phyloP scores from a whole-genome alignment of 495 filamentous ascomycete species.

The Chaetomium cochliodes region DNA sequence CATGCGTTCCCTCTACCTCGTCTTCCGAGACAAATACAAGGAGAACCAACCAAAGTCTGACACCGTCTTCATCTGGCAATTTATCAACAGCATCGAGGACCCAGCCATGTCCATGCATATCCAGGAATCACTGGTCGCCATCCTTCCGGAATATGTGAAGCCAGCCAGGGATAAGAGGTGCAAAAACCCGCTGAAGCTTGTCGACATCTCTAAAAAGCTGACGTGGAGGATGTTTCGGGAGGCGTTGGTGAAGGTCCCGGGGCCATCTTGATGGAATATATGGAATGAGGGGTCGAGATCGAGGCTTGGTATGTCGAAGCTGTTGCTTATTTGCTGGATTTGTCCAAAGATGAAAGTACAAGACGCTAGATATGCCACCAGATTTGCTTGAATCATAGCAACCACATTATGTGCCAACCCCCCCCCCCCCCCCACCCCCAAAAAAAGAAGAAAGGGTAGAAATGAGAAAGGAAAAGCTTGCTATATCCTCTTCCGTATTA shows the following conservation, averaged over 20 bases:
- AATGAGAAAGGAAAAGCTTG: too few species aligned
- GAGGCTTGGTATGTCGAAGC: background rate
- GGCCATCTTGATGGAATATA: background rate
- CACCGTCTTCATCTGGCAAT: conserved; percentile 30
- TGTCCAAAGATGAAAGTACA: too few species aligned
- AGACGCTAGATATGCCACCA: too few species aligned
- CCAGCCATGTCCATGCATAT: conserved; percentile 26
- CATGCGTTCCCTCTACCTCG: conserved; percentile 22
- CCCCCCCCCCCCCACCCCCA: too few species aligned
- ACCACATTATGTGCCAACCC: too few species aligned
- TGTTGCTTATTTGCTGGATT: background rate
- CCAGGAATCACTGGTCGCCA: conserved; percentile 24
- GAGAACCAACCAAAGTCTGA: conserved; percentile 26
- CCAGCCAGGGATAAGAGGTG: conserved; percentile 5
- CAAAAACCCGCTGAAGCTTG: conserved; percentile 6
- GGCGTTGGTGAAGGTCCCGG: conserved; percentile 18
- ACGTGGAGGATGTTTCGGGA: conserved; percentile 30
- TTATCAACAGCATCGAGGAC: conserved; percentile 27
- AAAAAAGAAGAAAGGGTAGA: too few species aligned
- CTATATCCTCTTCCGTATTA: too few species aligned
- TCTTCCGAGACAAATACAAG: conserved; percentile 27
- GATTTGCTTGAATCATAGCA: too few species aligned
- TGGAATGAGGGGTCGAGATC: background rate
- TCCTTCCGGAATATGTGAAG: conserved; percentile 22
- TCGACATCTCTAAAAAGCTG: conserved; percentile 24